Percentiles rank a stretch among this genome's conserved stretches.
Evolutionary conservation across 495 filamentous ascomycete genomes (phyloP).

Genomic region (Daldinia caldariorum): DNA sequence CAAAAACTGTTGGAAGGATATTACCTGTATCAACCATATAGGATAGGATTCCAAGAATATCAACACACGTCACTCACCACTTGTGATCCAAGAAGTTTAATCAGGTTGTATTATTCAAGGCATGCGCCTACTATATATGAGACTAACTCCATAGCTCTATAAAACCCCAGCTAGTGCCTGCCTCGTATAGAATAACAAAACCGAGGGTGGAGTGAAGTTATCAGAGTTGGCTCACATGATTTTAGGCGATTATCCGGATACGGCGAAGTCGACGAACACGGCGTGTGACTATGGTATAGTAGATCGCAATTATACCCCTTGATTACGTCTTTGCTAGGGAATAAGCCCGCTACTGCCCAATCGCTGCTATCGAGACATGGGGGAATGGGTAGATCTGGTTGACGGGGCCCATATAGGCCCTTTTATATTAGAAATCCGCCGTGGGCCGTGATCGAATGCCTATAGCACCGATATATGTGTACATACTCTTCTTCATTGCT

Average conservation of each 20-base stretch:
- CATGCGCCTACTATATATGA: conserved; percentile 1
- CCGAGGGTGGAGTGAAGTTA: conserved; percentile 35
- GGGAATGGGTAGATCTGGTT: conserved; percentile 31
- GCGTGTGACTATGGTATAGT: conserved; percentile 31
- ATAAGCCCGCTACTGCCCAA: conserved; percentile 20
- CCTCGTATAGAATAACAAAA: conserved; percentile 18
- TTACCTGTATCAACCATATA: background rate
- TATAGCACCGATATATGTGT: conserved; percentile 22
- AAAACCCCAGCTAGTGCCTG: conserved; percentile 15
- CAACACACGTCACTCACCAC: background rate
- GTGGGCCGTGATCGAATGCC: conserved; percentile 17
- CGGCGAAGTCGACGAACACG: conserved; percentile 25
- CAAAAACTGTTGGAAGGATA: background rate
- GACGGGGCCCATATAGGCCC: conserved; percentile 21
- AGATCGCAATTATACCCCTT: conserved; percentile 41
- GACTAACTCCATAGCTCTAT: background rate
- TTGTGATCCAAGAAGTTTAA: background rate
- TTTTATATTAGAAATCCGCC: conserved; percentile 33
- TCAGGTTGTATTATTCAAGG: background rate
- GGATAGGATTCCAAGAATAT: background rate
- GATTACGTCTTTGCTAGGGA: conserved; percentile 22
- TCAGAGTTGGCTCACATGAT: conserved; percentile 30
- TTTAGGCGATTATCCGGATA: conserved; percentile 12
- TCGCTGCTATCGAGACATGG: conserved; percentile 24
- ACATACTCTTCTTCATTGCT: background rate